Conservation (phyloP, 139 green algal species). For the Trebouxia sp. region DNA sequence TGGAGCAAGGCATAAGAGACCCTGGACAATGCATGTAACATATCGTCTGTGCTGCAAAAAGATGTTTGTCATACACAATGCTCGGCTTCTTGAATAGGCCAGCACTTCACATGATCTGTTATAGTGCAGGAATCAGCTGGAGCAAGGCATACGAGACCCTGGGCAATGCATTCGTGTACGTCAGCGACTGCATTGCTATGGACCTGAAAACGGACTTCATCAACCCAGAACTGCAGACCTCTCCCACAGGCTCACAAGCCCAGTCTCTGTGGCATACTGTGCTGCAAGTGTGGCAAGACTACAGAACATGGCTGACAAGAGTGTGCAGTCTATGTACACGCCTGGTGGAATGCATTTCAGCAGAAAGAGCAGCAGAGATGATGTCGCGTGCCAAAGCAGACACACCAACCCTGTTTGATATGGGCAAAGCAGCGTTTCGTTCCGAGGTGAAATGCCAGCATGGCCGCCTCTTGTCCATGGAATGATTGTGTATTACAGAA, state of each 20-base stretch:
- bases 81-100: too few relatives aligned
- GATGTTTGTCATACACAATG: too few relatives aligned
- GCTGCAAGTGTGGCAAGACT: not conserved
- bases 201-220: slow-evolving; percentile 2
- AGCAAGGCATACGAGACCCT: slow-evolving; percentile 17
- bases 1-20: slow-evolving; percentile 21
- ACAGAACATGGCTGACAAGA: not conserved
- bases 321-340: not conserved
- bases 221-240: not conserved
- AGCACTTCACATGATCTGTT: not conserved
- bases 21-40: slow-evolving; percentile 8
- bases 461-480: not conserved
- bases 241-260: not conserved
- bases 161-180: slow-evolving; percentile 5
- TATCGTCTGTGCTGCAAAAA: too few relatives aligned
- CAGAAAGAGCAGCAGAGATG: slow-evolving; percentile 20
- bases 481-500: not conserved
- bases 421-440: slow-evolving; percentile 10
- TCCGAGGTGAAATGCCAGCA: not conserved
- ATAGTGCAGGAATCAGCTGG: not conserved
- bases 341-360: slow-evolving; percentile 14
- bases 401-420: slow-evolving; percentile 9
- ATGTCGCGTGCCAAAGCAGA: slow-evolving; percentile 8
- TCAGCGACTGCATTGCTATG: not conserved
- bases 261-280: slow-evolving; percentile 13